phyloP scores from a whole-genome alignment of 805 yeast species.

The Spathaspora sp. region DNA sequence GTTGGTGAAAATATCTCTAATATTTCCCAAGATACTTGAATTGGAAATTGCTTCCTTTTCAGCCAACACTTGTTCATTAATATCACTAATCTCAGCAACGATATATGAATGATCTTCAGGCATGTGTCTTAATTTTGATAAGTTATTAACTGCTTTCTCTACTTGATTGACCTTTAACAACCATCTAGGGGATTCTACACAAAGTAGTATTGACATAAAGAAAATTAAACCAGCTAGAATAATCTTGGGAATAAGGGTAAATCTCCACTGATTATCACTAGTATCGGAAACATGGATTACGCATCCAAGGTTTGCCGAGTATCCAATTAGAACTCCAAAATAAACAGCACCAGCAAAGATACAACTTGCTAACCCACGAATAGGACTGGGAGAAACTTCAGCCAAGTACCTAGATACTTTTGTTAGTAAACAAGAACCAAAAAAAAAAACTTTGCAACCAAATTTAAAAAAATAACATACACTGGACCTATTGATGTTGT shows the following conservation, averaged over 20 bases:
- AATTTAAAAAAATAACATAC: not conserved
- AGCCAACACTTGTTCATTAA: constrained; percentile 39
- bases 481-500: constrained; percentile 53
- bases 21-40: constrained; percentile 15
- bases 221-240: constrained; percentile 45
- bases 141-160: constrained; percentile 33
- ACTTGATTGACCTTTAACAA: constrained; percentile 34
- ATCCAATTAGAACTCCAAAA: constrained; percentile 46
- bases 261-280: constrained; percentile 41
- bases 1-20: constrained; percentile 26
- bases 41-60: constrained; percentile 19
- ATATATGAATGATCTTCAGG: constrained; percentile 46
- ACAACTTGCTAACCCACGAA: constrained; percentile 48
- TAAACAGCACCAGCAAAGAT: constrained; percentile 56
- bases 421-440: not conserved
- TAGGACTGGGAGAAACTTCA: constrained; percentile 48
- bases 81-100: constrained; percentile 45
- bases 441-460: not conserved
- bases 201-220: constrained; percentile 35
- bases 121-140: constrained; percentile 41
- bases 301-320: constrained; percentile 36
- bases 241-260: constrained; percentile 45
- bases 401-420: constrained; percentile 30
- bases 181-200: constrained; percentile 52
- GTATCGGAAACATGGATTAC: constrained; percentile 18